Evolutionary conservation across 768 basidiomycete species (phyloP).

Genomic region (Lactifluus volemus): DNA sequence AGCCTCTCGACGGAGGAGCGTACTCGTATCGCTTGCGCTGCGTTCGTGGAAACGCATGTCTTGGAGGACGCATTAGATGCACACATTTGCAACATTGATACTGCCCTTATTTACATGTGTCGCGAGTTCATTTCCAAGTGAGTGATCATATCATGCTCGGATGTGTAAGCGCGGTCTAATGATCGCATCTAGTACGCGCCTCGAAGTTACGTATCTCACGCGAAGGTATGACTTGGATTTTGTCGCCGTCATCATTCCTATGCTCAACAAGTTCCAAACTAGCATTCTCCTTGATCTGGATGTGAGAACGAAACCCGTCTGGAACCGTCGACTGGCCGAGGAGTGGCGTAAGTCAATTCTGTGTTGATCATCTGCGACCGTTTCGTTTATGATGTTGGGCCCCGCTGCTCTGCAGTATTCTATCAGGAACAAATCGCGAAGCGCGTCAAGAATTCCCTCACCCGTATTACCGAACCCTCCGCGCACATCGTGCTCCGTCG

Average conservation of each 20-base stretch:
- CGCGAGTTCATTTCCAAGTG: constrained; percentile 19
- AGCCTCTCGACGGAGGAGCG: constrained; percentile 41
- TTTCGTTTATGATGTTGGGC: neutral
- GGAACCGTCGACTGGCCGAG: constrained; percentile 63
- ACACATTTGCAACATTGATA: constrained; percentile 66
- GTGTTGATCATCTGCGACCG: neutral
- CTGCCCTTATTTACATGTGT: constrained; percentile 33
- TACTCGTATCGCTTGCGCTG: constrained; percentile 49
- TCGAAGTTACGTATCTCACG: constrained; percentile 19
- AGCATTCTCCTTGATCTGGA: constrained; percentile 46
- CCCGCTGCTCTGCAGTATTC: constrained; percentile 31
- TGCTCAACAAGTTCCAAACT: neutral
- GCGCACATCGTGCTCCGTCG: constrained; percentile 54
- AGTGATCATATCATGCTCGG: neutral
- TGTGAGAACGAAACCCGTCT: constrained; percentile 39
- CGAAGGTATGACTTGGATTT: constrained; percentile 9
- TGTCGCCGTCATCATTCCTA: neutral
- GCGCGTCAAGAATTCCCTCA: constrained; percentile 46
- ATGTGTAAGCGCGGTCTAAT: neutral
- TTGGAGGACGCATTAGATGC: constrained; percentile 60
- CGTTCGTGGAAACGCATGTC: constrained; percentile 55
- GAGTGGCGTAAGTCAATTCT: constrained; percentile 60
- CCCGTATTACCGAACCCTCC: constrained; percentile 35
- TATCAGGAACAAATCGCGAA: constrained; percentile 62
- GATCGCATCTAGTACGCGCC: constrained; percentile 10